Conservation (phyloP, 352 stramenopile species). For the Phytophthora fragariae region DNA sequence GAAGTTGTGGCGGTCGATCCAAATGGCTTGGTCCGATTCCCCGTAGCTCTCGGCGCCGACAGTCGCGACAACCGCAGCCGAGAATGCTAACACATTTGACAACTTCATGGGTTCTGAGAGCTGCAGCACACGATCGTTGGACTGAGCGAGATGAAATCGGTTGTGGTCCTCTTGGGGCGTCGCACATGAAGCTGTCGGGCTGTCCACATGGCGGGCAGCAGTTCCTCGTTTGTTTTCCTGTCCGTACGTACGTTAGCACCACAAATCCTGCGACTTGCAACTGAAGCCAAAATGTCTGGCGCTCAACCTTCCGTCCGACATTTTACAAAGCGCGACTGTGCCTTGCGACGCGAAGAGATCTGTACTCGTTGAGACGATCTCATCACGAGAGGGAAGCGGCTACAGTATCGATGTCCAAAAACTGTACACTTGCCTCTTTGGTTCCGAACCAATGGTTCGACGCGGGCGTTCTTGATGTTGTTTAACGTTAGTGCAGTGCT, state of each 20-base stretch:
- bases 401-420: constrained; percentile 10
- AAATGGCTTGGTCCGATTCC: constrained; percentile 56
- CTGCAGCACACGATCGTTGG: constrained; percentile 12
- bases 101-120: constrained; percentile 27
- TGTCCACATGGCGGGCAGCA: constrained; percentile 20
- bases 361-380: constrained; percentile 15
- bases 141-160: constrained; percentile 15
- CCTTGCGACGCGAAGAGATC: constrained; percentile 5
- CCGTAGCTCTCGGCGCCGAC: constrained; percentile 32
- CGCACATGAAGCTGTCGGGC: background rate
- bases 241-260: constrained; percentile 24
- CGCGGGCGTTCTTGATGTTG: background rate
- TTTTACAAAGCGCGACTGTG: constrained; percentile 13
- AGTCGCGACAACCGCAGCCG: constrained; percentile 7
- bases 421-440: constrained; percentile 19
- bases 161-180: constrained; percentile 18
- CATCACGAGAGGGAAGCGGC: constrained; percentile 5
- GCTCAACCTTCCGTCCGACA: constrained; percentile 14
- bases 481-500: no score
- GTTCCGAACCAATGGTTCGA: constrained; percentile 2
- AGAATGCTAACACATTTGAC: constrained; percentile 16
- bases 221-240: constrained; percentile 30
- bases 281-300: constrained; percentile 11
- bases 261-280: constrained; percentile 29
- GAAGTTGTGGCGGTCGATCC: constrained; percentile 78